Evolutionary conservation across 164 flowering plant species (phyloP), one percentile per base, ranked within the genome.

Genomic region (Cinnamomum chago): DNA sequence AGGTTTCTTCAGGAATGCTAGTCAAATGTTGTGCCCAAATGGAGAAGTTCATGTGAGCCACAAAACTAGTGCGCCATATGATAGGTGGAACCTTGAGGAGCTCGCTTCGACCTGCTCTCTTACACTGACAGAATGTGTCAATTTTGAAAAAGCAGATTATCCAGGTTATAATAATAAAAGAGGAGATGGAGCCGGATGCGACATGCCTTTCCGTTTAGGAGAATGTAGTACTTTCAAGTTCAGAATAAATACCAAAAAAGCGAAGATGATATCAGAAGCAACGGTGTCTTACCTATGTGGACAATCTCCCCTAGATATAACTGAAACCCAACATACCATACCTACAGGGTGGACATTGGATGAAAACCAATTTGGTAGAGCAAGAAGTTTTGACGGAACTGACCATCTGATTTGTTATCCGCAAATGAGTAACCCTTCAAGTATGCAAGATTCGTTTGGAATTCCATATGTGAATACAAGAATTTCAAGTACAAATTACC

Each of bases 1-100:
- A 24, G 86, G 84, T 2, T 87, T 87, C 78, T 83, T 89, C 20
- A 66, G 51, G 76, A 84, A 77, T 75, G 87, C 94, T 24, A 80
- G 85, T 25, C 23, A 62, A 24, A 85, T 90, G 94, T 81, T 89
- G 35, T 75, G 81, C 60, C 72, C 74, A 0, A 25, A 76, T 69
- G 94, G 94, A 22, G 90, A 90, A 82, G 77, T 88, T 70, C 94
- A 90, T 70, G 85, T 90, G 9, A 83, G 55, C 20, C 90, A 90
- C 81, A 90, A 90, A 79, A 87, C 83, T 2, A 70, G 77, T 4
- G 17, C 47, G 2, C 92, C 92, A 58, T 88, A 72, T 73, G 58
- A 65, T 65, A 1, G 40, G 13, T 90, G 94, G 94, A 80, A 84
- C 67, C 51, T 88, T 30, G 82, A 81, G 73, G 84, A 84, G 47